Base-by-base conservation (phyloP, 1,284 basidiomycete species). In the Hypsizygus ulmarius region DNA sequence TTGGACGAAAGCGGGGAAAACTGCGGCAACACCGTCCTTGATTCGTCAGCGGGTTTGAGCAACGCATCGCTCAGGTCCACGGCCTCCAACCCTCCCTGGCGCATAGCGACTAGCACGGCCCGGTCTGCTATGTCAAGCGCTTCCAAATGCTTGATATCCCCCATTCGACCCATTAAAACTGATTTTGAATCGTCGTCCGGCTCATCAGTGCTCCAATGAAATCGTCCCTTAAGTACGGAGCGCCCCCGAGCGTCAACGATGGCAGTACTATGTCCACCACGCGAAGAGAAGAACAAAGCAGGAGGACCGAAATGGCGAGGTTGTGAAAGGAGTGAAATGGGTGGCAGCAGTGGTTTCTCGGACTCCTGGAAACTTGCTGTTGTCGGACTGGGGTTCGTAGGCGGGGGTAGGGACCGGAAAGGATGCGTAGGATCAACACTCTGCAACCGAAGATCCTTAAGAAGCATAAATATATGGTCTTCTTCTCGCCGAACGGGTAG, bases 251-350 rank as follows among this genome's bases (percentile, higher is more conserved):
- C 79, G 59, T 92, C 90, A 15, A 93, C 90, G 43, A 93, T 90
- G 3, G 85, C 77, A 0, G 89, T 93, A 54, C 87, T 88, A 57
- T 90, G 86, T 1, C 87, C 86, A 15, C 91, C 90, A 21, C 89
- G 82, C 14, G 89, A 87, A 15, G 90, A 91, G 63, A 82, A 93
- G 69, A 93, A 93, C 14, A 93, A 66, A 0, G 90, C 87, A 1
- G 90, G 90, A 15, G 90, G 90, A 0, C 90, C 90, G 56, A 88
- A 91, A 59, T 90, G 87, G 27, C 75, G 77, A 2, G 90, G 84
- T 57, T 93, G 90, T 11, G 83, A 65, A n/a, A 93, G 72, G 3
- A 93, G 73, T 14, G 90, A 92, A 48, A 90, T 82, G 0, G 90
- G 90, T 12, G 73, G 68, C 25, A 93, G 73, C 0, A 92, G 67